These are phyloP conservation scores for Sphagnum fallax DNA, from an alignment of 228 moss, liverwort and hornwort species.

Conservation along the genomic window DNA sequence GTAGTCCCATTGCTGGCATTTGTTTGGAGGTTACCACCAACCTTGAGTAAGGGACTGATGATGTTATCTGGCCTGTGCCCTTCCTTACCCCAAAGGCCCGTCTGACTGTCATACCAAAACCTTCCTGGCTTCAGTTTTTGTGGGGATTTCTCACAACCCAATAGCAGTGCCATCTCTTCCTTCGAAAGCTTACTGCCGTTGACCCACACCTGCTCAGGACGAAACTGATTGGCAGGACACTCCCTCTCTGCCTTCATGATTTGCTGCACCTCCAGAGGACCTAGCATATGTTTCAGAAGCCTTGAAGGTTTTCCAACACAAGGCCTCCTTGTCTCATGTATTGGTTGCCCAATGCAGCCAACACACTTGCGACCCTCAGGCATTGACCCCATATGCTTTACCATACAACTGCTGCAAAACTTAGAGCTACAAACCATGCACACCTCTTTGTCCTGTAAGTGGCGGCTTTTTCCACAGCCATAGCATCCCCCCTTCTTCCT, in stretches of 20 bases:
- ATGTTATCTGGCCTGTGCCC: conserved; percentile 42
- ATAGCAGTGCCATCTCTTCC: conserved; percentile 28
- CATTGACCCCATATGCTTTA: conserved; percentile 51
- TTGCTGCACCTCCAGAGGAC: conserved; percentile 39
- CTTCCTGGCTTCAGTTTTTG: conserved; percentile 46
- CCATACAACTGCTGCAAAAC: conserved; percentile 40
- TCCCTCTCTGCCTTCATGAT: conserved; percentile 55
- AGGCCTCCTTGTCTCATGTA: conserved; percentile 28
- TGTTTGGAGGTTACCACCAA: conserved; percentile 27
- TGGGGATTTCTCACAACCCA: conserved; percentile 31
- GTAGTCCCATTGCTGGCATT: conserved; percentile 47
- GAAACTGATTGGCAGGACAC: conserved; percentile 42
- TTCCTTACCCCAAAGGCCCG: conserved; percentile 61
- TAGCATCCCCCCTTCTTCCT: conserved; percentile 41
- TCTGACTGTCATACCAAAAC: conserved; percentile 52
- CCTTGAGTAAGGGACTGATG: conserved; percentile 32
- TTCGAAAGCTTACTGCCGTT: conserved; percentile 22
- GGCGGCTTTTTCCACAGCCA: conserved; percentile 27
- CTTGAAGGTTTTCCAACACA: conserved; percentile 41
- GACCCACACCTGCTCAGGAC: conserved; percentile 39
- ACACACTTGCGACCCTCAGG: conserved; percentile 53
- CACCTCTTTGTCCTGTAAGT: conserved; percentile 31
- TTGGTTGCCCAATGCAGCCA: conserved; percentile 42
- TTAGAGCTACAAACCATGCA: conserved; percentile 45
- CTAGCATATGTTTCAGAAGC: conserved; percentile 29